Base-by-base conservation (phyloP, 2,329 filamentous ascomycete species). In the Byssothecium circinans region DNA sequence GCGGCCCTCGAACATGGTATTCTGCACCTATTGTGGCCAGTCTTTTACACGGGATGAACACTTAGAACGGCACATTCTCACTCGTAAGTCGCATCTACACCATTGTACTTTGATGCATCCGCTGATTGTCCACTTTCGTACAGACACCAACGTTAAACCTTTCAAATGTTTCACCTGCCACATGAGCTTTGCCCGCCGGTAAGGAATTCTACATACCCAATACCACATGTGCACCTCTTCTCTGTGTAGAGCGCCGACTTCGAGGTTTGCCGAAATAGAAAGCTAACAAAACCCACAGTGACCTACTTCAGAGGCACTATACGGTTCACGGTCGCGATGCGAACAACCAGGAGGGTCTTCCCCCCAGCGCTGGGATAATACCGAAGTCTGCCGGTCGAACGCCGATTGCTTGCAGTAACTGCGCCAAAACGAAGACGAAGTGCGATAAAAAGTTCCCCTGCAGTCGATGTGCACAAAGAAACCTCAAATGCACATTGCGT, bases 401-500 rank as follows among this genome's bases (percentile, higher is more conserved):
- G 29, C 76, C 77, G 10, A 79, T 79, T 50, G 77, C 77, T 20
- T 79, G 77, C 65, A 78, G 73, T 59, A 79, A 79, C 49, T 79
- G 77, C 53, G 76, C 77, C 8, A 79, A 79, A 61, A 79, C 76
- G 3, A 79, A 79, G 68, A 79, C 77, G 11, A 79, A 79, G 52
- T 79, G 77, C 52, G 77, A 79, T 53, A 78, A 78, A 65, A 78
- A 78, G 63, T 78, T 79, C 46, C 77, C 77, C n/a, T 79, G 77
- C 65, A 76, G 71, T 56, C 69, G 77, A 49, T 79, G 77, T 65
- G 75, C 74, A n/a, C 70, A 72, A 14, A 64, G 76, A 38, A 78
- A 78, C 52, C 68, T 79, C 34, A 67, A 71, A 47, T 79, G 76
- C 61, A 67, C 64, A 35, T 58, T 78, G 27, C 67, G 77, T 37